These are phyloP conservation scores for Pascua sp. DNA, from an alignment of 1,284 basidiomycete genomes.

Conservation along the genomic window DNA sequence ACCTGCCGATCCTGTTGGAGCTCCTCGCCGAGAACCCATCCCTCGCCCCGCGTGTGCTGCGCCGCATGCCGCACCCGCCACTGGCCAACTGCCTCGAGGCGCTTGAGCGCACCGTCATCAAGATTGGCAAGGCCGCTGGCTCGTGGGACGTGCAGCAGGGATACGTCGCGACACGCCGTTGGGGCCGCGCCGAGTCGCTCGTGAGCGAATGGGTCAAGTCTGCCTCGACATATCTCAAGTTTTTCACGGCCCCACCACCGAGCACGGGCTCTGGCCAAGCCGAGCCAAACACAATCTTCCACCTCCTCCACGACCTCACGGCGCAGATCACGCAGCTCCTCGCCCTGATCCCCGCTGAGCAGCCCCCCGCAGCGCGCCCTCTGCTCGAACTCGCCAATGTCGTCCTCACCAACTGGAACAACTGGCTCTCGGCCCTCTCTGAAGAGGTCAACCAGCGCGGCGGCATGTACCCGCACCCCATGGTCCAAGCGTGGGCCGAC, in stretches of 20 bases:
- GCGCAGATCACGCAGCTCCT: slow-evolving; percentile 27
- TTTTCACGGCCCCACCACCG: slow-evolving; percentile 24
- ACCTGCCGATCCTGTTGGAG: slow-evolving; percentile 40
- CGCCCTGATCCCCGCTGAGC: slow-evolving; percentile 27
- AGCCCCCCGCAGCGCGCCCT: slow-evolving; percentile 14
- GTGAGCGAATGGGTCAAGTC: slow-evolving; percentile 29
- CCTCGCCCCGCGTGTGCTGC: slow-evolving; percentile 26
- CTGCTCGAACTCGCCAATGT: slow-evolving; percentile 35
- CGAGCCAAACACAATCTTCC: slow-evolving; percentile 31
- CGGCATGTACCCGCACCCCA: slow-evolving; percentile 40
- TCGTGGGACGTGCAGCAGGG: slow-evolving; percentile 19
- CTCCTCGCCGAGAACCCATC: slow-evolving; percentile 36
- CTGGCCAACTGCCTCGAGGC: slow-evolving; percentile 33
- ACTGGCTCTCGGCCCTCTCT: slow-evolving; percentile 31
- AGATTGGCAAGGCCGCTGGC: slow-evolving; percentile 20
- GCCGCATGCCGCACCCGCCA: slow-evolving; percentile 37
- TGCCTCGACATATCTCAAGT: slow-evolving; percentile 40
- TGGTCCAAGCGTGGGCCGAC: slow-evolving; percentile 34
- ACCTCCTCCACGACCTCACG: slow-evolving; percentile 35
- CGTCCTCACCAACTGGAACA: slow-evolving; percentile 31
- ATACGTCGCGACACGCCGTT: slow-evolving; percentile 22
- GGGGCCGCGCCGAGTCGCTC: slow-evolving; percentile 31
- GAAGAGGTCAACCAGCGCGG: slow-evolving; percentile 41
- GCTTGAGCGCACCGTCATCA: slow-evolving; percentile 26
- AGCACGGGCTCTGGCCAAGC: neutral